Conservation (phyloP, 495 filamentous ascomycete genomes). For the Daldinia loculata region DNA sequence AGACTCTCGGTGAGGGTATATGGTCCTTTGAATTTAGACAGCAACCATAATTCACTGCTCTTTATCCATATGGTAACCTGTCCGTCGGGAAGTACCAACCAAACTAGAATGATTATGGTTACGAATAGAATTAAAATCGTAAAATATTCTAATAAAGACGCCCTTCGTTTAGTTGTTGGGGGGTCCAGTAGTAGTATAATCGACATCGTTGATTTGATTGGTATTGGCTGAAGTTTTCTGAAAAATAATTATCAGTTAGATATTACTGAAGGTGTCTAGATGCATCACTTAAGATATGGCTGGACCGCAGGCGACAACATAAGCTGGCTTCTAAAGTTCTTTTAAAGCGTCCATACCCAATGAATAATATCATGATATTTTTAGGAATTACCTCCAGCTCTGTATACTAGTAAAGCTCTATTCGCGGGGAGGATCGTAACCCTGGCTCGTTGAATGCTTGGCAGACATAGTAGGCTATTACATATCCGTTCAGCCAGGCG, state of each 20-base stretch:
- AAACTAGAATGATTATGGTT: background rate
- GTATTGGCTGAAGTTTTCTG: background rate
- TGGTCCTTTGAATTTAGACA: conserved; percentile 2
- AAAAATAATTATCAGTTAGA: background rate
- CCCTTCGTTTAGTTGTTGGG: background rate
- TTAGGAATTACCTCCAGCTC: conserved; percentile 19
- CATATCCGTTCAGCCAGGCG: conserved; percentile 3
- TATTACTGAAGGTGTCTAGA: too few species aligned
- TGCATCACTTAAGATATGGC: background rate
- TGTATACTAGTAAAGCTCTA: background rate
- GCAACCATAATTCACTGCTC: conserved; percentile 1
- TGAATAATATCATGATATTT: conserved; percentile 15
- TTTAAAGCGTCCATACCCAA: conserved; percentile 6
- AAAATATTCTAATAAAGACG: background rate
- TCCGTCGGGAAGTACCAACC: background rate
- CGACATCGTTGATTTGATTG: conserved; percentile 1
- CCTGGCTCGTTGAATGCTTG: conserved; percentile 16
- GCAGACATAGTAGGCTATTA: conserved; percentile 14
- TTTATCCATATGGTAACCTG: conserved; percentile 14
- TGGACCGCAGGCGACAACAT: background rate
- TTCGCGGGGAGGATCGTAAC: conserved; percentile 13
- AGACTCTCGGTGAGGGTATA: conserved; percentile 17
- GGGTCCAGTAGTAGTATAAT: background rate
- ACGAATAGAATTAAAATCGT: background rate
- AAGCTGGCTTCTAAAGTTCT: background rate